phyloP scores from a whole-genome alignment of 441 rosid genomes.

The Rhodomyrtus psidioides region DNA sequence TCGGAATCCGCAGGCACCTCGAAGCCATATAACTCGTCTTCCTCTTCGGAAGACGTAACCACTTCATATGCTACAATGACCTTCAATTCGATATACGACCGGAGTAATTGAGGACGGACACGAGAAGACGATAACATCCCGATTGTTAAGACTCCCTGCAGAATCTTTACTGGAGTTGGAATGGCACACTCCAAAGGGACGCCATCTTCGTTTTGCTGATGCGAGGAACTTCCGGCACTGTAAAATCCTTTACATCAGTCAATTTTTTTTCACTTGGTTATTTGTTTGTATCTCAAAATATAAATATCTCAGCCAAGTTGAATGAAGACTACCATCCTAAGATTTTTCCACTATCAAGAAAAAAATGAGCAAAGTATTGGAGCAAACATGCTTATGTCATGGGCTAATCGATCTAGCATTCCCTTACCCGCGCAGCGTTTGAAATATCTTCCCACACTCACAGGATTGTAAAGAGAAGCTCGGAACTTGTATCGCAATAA shows the following conservation, averaged over 20 bases:
- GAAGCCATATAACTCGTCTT: slow-evolving; percentile 12
- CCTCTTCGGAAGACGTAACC: slow-evolving; percentile 9
- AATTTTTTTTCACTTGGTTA: not conserved
- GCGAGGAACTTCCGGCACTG: not conserved
- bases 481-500: no score
- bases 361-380: not conserved
- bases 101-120: slow-evolving; percentile 19
- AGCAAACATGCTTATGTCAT: not conserved
- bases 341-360: not conserved
- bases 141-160: not conserved
- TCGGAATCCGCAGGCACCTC: slow-evolving; percentile 3
- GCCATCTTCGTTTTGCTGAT: not conserved
- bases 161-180: not conserved
- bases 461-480: no score
- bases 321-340: not conserved
- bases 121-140: not conserved
- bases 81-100: slow-evolving; percentile 44
- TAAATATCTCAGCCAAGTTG: not conserved
- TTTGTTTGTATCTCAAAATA: not conserved
- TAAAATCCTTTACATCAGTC: not conserved
- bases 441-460: no score
- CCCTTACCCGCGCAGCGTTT: no score
- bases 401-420: no score
- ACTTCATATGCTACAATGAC: slow-evolving; percentile 47
- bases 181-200: not conserved